These are phyloP conservation scores for Colletotrichum siamense DNA, from an alignment of 2,329 filamentous ascomycete species.

Conservation along the genomic window DNA sequence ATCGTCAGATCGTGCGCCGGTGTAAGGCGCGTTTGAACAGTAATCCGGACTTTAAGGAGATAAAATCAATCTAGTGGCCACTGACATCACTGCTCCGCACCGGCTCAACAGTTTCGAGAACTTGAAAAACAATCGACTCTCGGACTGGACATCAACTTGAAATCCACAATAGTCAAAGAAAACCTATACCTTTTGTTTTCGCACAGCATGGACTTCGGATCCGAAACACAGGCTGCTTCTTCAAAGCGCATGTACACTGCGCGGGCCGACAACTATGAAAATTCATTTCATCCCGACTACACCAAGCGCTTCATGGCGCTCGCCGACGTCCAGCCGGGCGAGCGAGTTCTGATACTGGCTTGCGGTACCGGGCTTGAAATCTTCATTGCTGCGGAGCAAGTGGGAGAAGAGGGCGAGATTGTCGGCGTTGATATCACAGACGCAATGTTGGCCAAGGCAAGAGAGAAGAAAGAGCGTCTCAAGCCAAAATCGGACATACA, in stretches of 20 bases:
- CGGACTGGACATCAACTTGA: not conserved
- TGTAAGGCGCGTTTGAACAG: not conserved
- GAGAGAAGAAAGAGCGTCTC: constrained; percentile 27
- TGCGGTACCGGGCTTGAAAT: constrained; percentile 40
- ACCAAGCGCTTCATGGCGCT: constrained; percentile 33
- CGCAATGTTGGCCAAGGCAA: constrained; percentile 35
- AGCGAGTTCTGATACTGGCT: constrained; percentile 34
- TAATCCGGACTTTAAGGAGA: not conserved
- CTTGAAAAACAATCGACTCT: not conserved
- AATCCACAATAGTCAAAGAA: not conserved
- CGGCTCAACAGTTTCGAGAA: not conserved
- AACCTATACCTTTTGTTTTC: not conserved
- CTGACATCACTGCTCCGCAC: not conserved
- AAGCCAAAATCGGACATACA: constrained; percentile 2
- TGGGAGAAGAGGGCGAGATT: constrained; percentile 31
- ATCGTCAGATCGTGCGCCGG: not conserved
- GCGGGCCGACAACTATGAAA: constrained; percentile 35
- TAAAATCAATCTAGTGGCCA: not conserved
- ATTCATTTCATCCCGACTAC: constrained; percentile 38
- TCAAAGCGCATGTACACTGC: constrained; percentile 35
- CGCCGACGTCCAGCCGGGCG: constrained; percentile 26
- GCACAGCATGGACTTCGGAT: constrained; percentile 14
- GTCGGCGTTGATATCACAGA: constrained; percentile 35
- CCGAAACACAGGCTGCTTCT: constrained; percentile 23
- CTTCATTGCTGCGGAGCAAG: constrained; percentile 30